phyloP scores from a whole-genome alignment of 345 rosid genomes.

The Hibiscus trionum region DNA sequence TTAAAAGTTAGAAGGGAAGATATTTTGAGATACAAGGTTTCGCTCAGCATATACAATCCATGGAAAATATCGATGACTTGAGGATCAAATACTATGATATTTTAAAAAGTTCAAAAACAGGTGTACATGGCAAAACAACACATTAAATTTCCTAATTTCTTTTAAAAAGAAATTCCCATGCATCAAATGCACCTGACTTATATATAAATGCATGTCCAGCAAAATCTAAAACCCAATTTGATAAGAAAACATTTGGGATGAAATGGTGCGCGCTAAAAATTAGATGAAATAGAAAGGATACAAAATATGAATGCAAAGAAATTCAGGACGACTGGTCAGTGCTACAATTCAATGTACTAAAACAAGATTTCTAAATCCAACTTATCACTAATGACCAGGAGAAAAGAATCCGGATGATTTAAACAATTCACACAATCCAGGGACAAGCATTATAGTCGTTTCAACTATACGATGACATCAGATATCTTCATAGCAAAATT shows the following conservation, averaged over 20 bases:
- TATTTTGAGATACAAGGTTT: neutral
- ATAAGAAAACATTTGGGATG: neutral
- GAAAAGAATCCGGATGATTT: neutral
- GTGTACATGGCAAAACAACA: neutral
- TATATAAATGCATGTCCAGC: neutral
- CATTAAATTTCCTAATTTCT: neutral
- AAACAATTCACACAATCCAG: neutral
- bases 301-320: neutral
- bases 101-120: neutral
- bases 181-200: neutral
- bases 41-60: neutral
- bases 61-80: neutral
- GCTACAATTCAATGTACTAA: neutral
- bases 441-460: neutral
- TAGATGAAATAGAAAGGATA: neutral
- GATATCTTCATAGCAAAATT: conserved; percentile 57
- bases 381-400: neutral
- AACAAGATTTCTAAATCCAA: neutral
- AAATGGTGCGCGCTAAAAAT: neutral
- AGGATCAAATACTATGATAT: neutral
- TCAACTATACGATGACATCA: conserved; percentile 52
- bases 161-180: neutral
- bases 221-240: neutral
- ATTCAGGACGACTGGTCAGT: neutral
- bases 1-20: neutral